These are phyloP conservation scores for Phytophthora litchii DNA, from an alignment of 352 stramenopile genomes.

Conservation along the genomic window DNA sequence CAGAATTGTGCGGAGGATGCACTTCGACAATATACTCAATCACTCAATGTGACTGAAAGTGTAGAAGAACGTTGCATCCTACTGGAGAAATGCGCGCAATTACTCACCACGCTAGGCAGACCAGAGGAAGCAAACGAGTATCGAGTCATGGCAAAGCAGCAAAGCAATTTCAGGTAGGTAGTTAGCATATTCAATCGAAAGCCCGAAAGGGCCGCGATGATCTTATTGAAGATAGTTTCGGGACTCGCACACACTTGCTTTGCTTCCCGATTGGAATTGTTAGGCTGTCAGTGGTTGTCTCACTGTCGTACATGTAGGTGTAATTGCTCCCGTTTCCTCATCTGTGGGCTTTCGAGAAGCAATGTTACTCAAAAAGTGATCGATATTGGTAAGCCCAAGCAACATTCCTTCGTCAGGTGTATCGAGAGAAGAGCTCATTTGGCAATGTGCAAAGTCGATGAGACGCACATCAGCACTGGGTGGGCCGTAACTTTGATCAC, in stretches of 20 bases:
- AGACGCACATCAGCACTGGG: conserved; percentile 56
- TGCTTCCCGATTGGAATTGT: conserved; percentile 1
- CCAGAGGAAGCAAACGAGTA: conserved; percentile 75
- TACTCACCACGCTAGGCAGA: conserved; percentile 72
- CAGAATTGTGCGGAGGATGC: conserved; percentile 84
- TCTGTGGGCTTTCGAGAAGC: conserved; percentile 29
- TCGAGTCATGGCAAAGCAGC: conserved; percentile 54
- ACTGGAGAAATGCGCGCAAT: conserved; percentile 64
- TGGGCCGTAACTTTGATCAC: conserved; percentile 39
- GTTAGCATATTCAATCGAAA: conserved; percentile 14
- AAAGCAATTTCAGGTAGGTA: conserved; percentile 31
- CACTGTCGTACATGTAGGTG: conserved; percentile 5
- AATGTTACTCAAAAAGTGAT: conserved; percentile 43
- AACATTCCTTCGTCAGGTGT: conserved; percentile 69
- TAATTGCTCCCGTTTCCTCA: conserved; percentile 2
- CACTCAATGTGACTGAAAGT: conserved; percentile 49
- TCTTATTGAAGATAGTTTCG: conserved; percentile 12
- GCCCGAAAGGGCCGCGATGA: conserved; percentile 8
- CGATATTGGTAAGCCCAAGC: conserved; percentile 71
- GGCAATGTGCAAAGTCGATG: conserved; percentile 83
- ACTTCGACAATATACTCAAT: conserved; percentile 67
- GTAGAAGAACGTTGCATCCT: conserved; percentile 50
- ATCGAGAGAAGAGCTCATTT: conserved; percentile 60
- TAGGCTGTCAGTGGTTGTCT: conserved; percentile 17
- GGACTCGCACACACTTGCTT: neutral